These are phyloP conservation scores for Alternaria triticimaculans DNA, from an alignment of 2,329 filamentous ascomycete species.

Conservation along the genomic window DNA sequence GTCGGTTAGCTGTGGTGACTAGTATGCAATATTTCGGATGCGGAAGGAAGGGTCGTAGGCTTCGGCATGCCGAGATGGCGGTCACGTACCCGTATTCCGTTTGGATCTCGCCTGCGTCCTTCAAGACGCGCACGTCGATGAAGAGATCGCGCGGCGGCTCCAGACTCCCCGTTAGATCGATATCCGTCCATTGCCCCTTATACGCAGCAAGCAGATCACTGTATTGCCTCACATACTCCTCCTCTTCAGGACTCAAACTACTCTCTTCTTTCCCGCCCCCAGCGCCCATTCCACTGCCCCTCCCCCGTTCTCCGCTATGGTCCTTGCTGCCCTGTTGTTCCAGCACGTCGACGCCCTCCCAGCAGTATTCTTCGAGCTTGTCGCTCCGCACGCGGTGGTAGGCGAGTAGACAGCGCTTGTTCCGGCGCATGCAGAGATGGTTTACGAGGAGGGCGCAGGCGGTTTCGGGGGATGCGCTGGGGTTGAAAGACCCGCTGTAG, in stretches of 20 bases:
- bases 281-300: conserved; percentile 53
- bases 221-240: conserved; percentile 93
- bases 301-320: conserved; percentile 34
- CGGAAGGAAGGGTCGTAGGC: background rate
- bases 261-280: conserved; percentile 62
- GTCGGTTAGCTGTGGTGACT: background rate
- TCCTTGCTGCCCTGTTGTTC: conserved; percentile 59
- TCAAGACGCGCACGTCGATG: conserved; percentile 93
- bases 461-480: conserved; percentile 78
- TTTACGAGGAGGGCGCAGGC: conserved; percentile 91
- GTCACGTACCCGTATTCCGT: conserved; percentile 90
- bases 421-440: conserved; percentile 91
- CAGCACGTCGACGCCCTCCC: conserved; percentile 84
- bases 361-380: conserved; percentile 91
- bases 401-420: conserved; percentile 92
- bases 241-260: conserved; percentile 91
- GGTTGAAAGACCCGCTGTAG: conserved; percentile 85
- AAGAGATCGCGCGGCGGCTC: conserved; percentile 95
- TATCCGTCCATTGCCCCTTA: conserved; percentile 98
- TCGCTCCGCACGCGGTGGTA: conserved; percentile 92
- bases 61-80: background rate
- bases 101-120: conserved; percentile 97
- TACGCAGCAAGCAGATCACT: conserved; percentile 92
- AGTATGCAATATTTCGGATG: background rate
- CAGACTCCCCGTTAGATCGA: conserved; percentile 91